Conservation (phyloP, 371 early-diverging fungal genomes). For the Aphelidium insulamus region DNA sequence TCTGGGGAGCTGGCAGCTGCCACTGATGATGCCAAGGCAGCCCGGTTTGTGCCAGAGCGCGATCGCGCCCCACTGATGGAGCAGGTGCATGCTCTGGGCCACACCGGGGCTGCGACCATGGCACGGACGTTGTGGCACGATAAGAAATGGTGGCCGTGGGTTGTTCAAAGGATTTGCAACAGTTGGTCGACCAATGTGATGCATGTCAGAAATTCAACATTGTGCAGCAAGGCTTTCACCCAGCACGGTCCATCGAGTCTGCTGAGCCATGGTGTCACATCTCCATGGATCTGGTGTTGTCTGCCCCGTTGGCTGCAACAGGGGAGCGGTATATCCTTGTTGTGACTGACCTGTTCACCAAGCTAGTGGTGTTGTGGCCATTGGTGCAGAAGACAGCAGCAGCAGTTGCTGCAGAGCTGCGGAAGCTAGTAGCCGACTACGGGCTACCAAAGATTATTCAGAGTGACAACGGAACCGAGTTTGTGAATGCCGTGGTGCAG, state of each 20-base stretch:
- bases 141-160: too few relatives aligned
- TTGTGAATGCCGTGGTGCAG: constrained; percentile 3
- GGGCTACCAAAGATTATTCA: constrained; percentile 6
- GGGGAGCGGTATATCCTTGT: constrained; percentile 6
- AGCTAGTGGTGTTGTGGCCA: constrained; percentile 6
- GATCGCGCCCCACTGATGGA: too few relatives aligned
- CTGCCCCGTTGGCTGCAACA: constrained; percentile 2
- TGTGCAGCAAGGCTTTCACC: constrained; percentile 5
- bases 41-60: too few relatives aligned
- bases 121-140: too few relatives aligned
- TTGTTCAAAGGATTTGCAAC: too few relatives aligned
- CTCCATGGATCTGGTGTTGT: constrained; percentile 8
- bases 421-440: constrained; percentile 7
- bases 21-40: too few relatives aligned
- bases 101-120: too few relatives aligned
- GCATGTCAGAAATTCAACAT: constrained; percentile 6
- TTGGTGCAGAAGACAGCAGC: constrained; percentile 6
- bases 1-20: too few relatives aligned
- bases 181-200: constrained; percentile 3
- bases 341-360: constrained; percentile 7
- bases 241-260: constrained; percentile 4
- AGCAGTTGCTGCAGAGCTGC: constrained; percentile 5
- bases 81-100: too few relatives aligned
- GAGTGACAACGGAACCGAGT: constrained; percentile 12
- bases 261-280: constrained; percentile 5